A percentile compares a stretch with the other conserved stretches of the same genome.
These are phyloP conservation scores for Bertia moriformis DNA, from an alignment of 2,329 filamentous ascomycete species.

Conservation along the genomic window DNA sequence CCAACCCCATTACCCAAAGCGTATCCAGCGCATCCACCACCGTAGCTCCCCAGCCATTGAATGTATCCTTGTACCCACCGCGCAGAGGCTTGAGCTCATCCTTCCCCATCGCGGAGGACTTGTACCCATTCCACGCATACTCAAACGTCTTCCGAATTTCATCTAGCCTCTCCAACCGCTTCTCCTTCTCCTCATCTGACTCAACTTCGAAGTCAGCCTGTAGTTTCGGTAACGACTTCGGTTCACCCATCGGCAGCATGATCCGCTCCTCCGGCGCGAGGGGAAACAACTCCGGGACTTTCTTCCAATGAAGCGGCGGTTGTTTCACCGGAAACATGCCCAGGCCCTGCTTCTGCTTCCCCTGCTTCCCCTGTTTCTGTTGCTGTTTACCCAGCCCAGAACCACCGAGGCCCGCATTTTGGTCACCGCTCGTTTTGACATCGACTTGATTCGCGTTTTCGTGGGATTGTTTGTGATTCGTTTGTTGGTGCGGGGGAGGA, in stretches of 20 bases:
- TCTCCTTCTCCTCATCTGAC: not conserved
- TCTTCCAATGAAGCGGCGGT: not conserved
- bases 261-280: not conserved
- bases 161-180: not conserved
- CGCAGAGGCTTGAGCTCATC: constrained; percentile 35
- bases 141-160: constrained; percentile 25
- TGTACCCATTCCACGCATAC: constrained; percentile 34
- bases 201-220: not conserved
- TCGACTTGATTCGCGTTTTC: not conserved
- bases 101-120: constrained; percentile 31
- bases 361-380: no score
- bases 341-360: no score
- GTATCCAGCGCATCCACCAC: constrained; percentile 46
- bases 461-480: not conserved
- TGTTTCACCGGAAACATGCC: no score
- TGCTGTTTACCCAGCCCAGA: not conserved
- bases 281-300: not conserved
- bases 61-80: constrained; percentile 27
- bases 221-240: not conserved
- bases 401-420: not conserved
- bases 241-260: not conserved
- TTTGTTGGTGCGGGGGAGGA: not conserved
- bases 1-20: constrained; percentile 45
- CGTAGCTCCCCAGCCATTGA: constrained; percentile 41
- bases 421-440: not conserved